Evolutionary conservation across 331 rosid species (phyloP).

Genomic region (Acacia concinna): DNA sequence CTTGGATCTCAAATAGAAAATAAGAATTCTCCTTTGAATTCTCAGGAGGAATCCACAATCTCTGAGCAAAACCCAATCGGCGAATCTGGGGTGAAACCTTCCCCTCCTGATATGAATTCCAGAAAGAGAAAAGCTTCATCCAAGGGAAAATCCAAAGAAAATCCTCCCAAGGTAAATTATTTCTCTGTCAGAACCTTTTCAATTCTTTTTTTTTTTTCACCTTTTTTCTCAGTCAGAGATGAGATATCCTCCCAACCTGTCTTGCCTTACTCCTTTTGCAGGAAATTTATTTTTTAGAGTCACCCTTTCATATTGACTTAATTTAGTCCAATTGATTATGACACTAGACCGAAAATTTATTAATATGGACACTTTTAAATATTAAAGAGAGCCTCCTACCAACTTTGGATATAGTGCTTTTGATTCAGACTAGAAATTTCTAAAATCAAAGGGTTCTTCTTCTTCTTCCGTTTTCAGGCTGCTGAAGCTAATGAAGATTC

Average conservation of each 20-base stretch:
- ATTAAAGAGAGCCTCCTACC: neutral
- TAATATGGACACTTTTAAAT: neutral
- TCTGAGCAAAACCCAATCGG: slow-evolving; percentile 61
- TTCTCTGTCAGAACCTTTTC: slow-evolving; percentile 6
- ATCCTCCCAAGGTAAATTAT: slow-evolving; percentile 48
- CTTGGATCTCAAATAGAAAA: slow-evolving; percentile 65
- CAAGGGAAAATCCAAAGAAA: slow-evolving; percentile 70
- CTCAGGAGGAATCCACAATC: slow-evolving; percentile 72
- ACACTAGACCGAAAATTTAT: neutral
- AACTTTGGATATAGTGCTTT: neutral
- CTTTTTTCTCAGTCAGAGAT: neutral
- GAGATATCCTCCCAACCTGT: neutral
- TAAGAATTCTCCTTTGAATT: slow-evolving; percentile 43
- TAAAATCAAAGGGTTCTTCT: neutral
- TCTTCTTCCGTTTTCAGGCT: slow-evolving; percentile 37
- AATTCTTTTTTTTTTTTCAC: neutral
- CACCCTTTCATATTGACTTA: neutral
- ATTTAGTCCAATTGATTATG: neutral
- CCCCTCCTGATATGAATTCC: slow-evolving; percentile 47
- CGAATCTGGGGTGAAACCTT: slow-evolving; percentile 39
- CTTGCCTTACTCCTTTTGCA: neutral
- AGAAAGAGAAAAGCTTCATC: slow-evolving; percentile 76
- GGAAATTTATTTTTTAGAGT: neutral
- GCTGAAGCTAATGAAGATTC: slow-evolving; percentile 46
- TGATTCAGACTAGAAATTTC: neutral